Evolutionary conservation across 176 grass and related monocot species (phyloP), one percentile per base, ranked within the genome.

Genomic region (Miscanthus lutarioriparius): DNA sequence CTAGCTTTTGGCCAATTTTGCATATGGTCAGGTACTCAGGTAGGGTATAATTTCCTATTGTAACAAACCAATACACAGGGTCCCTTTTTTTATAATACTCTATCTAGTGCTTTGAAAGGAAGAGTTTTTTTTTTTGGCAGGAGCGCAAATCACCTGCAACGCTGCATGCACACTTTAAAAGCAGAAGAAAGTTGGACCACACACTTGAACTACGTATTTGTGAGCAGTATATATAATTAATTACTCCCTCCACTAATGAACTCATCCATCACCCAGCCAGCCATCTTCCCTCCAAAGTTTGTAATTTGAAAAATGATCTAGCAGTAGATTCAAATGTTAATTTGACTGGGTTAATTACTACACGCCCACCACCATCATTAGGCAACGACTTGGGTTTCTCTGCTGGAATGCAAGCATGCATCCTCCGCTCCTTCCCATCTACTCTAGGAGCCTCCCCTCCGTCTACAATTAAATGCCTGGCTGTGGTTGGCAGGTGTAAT

Each of bases 291-390:
- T 72, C 74, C 65, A 72, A 83, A 72, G 20, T 58, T 58, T 58
- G 3, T 0, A 83, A 14, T 43, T 39, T 1, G 4, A 6, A 62
- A 23, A 0, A 15, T 2, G 2, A 51, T 81, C 20, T 58, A n/a
- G 20, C 20, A 58, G 54, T n/a, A 7, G 10, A 27, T 83, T 72
- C 23, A 54, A 83, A 41, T 41, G 17, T 39, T 30, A 54, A 32
- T 64, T 83, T 83, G 80, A 88, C 74, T 66, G 30, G 80, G 1
- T 61, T 87, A 70, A 77, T 82, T 77, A 28, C 69, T 77, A 27
- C 69, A 72, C 39, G 22, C 53, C n/a, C n/a, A n/a, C 20, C 45
- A 3, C 4, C 65, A 78, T 71, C 48, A 75, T 84, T 80, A 80
- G 58, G 63, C 26, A 30, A 75, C 51, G 28, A 2, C 22, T 68